Conservation (phyloP, 1,284 basidiomycete species). For the Earliella scabrosa region DNA sequence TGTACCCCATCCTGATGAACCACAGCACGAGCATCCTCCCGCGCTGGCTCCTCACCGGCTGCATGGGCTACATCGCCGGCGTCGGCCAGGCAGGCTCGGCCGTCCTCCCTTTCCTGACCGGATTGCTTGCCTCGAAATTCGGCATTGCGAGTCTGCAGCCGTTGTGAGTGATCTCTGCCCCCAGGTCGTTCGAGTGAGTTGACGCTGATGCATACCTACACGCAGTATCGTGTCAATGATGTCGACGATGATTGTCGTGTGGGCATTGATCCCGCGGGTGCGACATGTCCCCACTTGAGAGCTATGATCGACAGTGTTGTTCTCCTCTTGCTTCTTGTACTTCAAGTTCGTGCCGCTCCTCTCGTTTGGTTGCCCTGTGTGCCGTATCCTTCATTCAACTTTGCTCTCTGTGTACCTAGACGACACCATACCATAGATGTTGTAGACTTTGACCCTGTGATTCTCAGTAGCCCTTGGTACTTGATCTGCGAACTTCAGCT, state of each 20-base stretch:
- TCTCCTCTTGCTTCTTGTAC: not conserved
- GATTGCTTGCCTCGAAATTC: slow-evolving; percentile 54
- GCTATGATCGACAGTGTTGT: not conserved
- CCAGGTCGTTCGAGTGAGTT: no score
- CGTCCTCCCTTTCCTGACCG: slow-evolving; percentile 67
- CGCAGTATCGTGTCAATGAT: slow-evolving; percentile 36
- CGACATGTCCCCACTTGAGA: slow-evolving; percentile 26
- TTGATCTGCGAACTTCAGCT: no score
- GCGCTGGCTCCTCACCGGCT: slow-evolving; percentile 61
- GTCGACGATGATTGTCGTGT: slow-evolving; percentile 37
- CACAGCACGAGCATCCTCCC: slow-evolving; percentile 62
- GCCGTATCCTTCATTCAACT: no score
- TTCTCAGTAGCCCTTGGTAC: no score
- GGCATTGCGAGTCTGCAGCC: slow-evolving; percentile 64
- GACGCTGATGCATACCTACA: no score
- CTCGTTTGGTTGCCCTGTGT: not conserved
- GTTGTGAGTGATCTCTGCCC: slow-evolving; percentile 53
- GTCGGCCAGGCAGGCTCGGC: slow-evolving; percentile 72
- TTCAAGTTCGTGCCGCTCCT: no score
- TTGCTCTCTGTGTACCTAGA: no score
- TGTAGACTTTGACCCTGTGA: no score
- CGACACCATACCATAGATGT: no score
- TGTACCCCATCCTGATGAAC: slow-evolving; percentile 72
- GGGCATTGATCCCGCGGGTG: slow-evolving; percentile 34
- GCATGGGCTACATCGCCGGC: slow-evolving; percentile 71